Evolutionary conservation across 2,329 filamentous ascomycete genomes (phyloP).

Genomic region (Cryphonectria naterciae): DNA sequence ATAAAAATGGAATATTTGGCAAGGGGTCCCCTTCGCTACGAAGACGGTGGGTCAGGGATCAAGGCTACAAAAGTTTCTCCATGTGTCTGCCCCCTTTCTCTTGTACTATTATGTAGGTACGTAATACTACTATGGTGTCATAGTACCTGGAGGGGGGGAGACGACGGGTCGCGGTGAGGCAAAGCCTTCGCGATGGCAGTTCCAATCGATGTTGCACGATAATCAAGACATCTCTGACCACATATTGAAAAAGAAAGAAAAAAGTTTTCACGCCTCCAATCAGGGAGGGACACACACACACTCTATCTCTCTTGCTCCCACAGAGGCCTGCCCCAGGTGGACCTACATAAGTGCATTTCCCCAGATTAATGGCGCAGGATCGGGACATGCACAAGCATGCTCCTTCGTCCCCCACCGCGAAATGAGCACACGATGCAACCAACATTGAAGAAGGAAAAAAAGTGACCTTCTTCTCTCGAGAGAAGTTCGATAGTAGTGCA

Average conservation of each 20-base stretch:
- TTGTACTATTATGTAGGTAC: neutral
- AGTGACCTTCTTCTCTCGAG: neutral
- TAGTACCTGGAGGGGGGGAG: neutral
- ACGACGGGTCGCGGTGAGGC: neutral
- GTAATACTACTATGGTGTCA: neutral
- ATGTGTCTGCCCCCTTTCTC: conserved; percentile 1
- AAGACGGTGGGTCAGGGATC: neutral
- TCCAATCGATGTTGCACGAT: neutral
- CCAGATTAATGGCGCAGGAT: conserved; percentile 5
- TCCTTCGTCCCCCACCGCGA: neutral
- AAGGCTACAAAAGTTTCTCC: conserved; percentile 1
- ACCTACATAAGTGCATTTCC: neutral
- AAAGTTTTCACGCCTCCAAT: neutral
- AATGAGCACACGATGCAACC: conserved; percentile 1
- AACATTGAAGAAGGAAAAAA: neutral
- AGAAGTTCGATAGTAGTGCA: neutral
- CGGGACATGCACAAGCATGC: conserved; percentile 4
- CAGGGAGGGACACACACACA: too few relatives aligned
- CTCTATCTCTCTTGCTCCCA: neutral
- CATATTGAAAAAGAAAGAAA: neutral
- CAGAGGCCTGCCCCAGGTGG: neutral
- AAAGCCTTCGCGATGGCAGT: neutral
- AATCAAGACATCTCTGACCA: neutral
- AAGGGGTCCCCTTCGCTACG: conserved; percentile 15
- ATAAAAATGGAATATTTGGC: conserved; percentile 28